These are phyloP conservation scores for Oenanthe javanica DNA, from an alignment of 140 eudicot genomes.

Conservation along the genomic window DNA sequence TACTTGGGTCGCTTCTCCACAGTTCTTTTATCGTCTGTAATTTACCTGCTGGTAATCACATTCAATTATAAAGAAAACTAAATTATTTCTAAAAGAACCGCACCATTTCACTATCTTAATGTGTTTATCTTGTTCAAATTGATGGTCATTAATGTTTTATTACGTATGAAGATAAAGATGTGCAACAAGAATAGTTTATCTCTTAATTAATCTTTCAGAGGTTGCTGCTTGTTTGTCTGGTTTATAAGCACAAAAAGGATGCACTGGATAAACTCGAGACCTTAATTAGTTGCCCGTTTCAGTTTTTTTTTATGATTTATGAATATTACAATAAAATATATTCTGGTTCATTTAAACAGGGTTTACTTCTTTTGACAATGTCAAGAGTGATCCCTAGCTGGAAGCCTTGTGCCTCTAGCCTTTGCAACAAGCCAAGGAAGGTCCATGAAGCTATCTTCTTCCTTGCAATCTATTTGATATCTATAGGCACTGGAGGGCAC, in stretches of 20 bases:
- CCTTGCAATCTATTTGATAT: conserved; percentile 29
- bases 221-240: neutral
- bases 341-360: conserved; percentile 25
- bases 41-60: conserved; percentile 32
- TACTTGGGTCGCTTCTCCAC: conserved; percentile 40
- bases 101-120: neutral
- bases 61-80: neutral
- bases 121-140: neutral
- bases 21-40: conserved; percentile 31
- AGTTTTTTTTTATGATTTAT: neutral
- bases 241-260: neutral
- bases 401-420: conserved; percentile 33
- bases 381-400: conserved; percentile 36
- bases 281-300: neutral
- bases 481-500: conserved; percentile 48
- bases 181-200: neutral
- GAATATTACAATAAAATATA: neutral
- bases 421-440: conserved; percentile 25
- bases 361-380: conserved; percentile 49
- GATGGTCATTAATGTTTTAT: too few species aligned
- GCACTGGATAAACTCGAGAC: neutral
- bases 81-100: neutral
- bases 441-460: conserved; percentile 37
- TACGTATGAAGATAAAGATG: neutral
- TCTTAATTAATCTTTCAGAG: neutral